Conservation (phyloP, 768 basidiomycete species). For the Termitomyces sp. region DNA sequence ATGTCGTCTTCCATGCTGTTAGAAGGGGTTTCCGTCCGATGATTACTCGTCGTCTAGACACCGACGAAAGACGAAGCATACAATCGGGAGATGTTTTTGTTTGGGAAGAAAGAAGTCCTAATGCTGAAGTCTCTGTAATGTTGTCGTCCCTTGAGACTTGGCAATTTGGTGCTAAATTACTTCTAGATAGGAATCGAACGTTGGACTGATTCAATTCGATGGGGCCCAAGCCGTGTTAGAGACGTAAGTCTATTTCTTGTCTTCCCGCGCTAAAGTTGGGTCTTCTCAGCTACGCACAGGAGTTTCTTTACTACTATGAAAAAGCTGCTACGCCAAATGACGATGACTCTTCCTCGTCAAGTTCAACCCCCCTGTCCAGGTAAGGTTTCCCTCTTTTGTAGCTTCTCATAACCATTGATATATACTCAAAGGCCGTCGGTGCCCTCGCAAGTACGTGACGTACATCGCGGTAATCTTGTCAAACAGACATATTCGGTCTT, state of each 20-base stretch:
- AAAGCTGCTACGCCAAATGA: constrained; percentile 46
- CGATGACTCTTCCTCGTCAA: constrained; percentile 25
- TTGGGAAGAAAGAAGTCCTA: constrained; percentile 77
- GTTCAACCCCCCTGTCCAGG: constrained; percentile 48
- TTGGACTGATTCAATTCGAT: constrained; percentile 76
- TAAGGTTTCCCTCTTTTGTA: constrained; percentile 22
- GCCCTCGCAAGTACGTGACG: constrained; percentile 21
- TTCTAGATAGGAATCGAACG: constrained; percentile 68
- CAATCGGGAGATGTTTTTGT: constrained; percentile 72
- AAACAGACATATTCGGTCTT: constrained; percentile 82
- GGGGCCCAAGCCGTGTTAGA: constrained; percentile 76
- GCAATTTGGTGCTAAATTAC: constrained; percentile 9
- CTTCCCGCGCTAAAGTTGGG: background rate
- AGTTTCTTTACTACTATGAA: constrained; percentile 75
- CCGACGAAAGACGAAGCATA: constrained; percentile 68
- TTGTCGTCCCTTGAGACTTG: constrained; percentile 15
- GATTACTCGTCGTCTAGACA: constrained; percentile 66
- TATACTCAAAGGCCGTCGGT: constrained; percentile 14
- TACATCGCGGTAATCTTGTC: constrained; percentile 43
- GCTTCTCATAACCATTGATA: background rate
- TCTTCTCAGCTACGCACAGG: constrained; percentile 31
- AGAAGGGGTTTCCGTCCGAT: constrained; percentile 51
- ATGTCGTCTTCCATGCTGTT: constrained; percentile 72
- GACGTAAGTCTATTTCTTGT: constrained; percentile 43
- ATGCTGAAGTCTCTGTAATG: constrained; percentile 62